Percentiles rank a stretch among this genome's conserved stretches.
Evolutionary conservation across 495 filamentous ascomycete genomes (phyloP).

Genomic region (Baudoinia panamericana): DNA sequence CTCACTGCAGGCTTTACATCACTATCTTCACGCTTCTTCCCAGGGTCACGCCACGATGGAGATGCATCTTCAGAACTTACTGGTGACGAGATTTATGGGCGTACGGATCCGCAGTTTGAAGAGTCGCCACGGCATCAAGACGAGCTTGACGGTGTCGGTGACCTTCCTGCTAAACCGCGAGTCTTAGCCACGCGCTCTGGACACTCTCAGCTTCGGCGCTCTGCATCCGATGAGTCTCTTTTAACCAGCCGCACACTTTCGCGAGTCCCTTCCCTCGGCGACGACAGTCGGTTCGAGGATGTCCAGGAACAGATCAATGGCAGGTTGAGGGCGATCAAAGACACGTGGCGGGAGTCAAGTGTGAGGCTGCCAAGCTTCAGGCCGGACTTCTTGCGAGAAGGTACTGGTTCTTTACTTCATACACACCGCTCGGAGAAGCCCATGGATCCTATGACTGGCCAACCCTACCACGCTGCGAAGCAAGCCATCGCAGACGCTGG

Average conservation of each 20-base stretch:
- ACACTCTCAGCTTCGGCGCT: conserved; percentile 37
- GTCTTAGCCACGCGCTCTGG: neutral
- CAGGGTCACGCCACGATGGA: no score
- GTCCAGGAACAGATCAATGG: conserved; percentile 71
- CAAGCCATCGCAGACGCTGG: conserved; percentile 10
- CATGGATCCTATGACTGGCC: conserved; percentile 9
- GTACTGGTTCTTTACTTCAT: neutral
- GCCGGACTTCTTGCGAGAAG: conserved; percentile 15
- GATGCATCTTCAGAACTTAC: no score
- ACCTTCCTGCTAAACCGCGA: neutral
- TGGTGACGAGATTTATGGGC: no score
- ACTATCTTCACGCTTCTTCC: no score
- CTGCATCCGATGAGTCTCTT: conserved; percentile 65
- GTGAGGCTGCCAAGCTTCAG: conserved; percentile 47
- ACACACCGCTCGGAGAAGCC: conserved; percentile 3
- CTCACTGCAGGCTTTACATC: no score
- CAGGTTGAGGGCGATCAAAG: conserved; percentile 79
- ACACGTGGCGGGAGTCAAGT: conserved; percentile 68
- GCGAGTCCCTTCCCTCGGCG: conserved; percentile 66
- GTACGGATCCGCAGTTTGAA: no score
- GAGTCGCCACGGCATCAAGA: no score
- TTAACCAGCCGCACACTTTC: conserved; percentile 46
- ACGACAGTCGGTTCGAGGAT: conserved; percentile 72
- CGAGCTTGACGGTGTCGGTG: neutral
- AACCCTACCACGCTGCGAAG: conserved; percentile 10